Evolutionary conservation across 2,329 filamentous ascomycete species (phyloP).

Genomic region (Fusarium sambucinum): DNA sequence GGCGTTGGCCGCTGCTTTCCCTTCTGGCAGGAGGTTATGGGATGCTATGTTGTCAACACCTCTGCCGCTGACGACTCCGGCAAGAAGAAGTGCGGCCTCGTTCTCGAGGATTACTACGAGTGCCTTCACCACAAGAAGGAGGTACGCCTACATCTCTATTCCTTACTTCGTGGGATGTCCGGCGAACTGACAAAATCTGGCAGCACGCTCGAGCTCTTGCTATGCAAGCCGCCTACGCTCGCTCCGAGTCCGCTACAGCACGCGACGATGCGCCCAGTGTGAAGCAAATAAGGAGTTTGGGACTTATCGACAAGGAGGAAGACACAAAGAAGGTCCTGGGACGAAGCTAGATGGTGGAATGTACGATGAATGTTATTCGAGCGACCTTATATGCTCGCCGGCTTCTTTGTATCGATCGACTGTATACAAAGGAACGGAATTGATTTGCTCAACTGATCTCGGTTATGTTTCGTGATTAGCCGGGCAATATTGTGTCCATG

Average conservation of each 20-base stretch:
- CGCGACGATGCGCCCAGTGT: constrained; percentile 85
- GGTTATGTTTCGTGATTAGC: background rate
- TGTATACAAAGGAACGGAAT: constrained; percentile 44
- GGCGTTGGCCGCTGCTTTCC: constrained; percentile 88
- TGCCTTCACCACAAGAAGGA: constrained; percentile 99
- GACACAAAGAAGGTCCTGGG: constrained; percentile 74
- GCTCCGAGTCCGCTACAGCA: constrained; percentile 78
- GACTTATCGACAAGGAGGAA: constrained; percentile 85
- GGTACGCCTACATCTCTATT: constrained; percentile 66
- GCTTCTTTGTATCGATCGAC: constrained; percentile 14
- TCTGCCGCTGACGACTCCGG: constrained; percentile 80
- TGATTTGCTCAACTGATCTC: constrained; percentile 24
- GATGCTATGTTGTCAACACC: constrained; percentile 97
- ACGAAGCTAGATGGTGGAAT: constrained; percentile 43
- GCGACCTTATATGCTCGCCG: constrained; percentile 12
- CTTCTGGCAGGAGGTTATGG: constrained; percentile 99
- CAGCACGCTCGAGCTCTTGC: constrained; percentile 82
- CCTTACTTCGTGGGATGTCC: background rate
- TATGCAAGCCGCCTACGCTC: constrained; percentile 87
- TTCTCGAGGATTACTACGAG: constrained; percentile 97
- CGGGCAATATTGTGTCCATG: background rate
- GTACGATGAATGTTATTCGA: constrained; percentile 19
- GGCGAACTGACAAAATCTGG: constrained; percentile 34
- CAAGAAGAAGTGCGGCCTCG: constrained; percentile 87
- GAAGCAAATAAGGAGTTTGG: constrained; percentile 88